These are phyloP conservation scores for Zalaria sp. DNA, from an alignment of 2,329 filamentous ascomycete genomes.

Conservation along the genomic window DNA sequence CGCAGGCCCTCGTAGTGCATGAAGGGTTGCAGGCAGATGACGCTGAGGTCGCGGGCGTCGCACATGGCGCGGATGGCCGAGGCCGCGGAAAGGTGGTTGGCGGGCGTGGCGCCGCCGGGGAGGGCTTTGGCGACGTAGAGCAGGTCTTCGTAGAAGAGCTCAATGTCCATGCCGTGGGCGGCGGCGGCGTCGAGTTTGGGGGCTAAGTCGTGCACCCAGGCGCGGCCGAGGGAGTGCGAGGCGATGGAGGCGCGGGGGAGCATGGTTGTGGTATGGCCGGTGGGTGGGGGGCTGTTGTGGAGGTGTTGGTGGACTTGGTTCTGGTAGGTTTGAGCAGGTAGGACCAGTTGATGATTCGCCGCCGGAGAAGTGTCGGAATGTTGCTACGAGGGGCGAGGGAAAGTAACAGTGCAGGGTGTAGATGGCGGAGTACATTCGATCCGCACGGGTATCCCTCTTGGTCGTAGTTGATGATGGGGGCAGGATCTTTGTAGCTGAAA, in stretches of 20 bases:
- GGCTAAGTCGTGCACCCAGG: conserved; percentile 52
- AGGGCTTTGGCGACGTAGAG: conserved; percentile 41
- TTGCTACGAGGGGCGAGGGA: too few relatives aligned
- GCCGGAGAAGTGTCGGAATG: too few relatives aligned
- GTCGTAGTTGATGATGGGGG: too few relatives aligned
- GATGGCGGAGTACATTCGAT: too few relatives aligned
- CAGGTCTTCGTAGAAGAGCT: conserved; percentile 66
- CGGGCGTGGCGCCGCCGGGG: conserved; percentile 26
- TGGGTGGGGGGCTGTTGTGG: too few relatives aligned
- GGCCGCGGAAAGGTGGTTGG: conserved; percentile 43
- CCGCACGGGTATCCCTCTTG: too few relatives aligned
- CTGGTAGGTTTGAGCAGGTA: too few relatives aligned
- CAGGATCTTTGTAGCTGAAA: too few relatives aligned
- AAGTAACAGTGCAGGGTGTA: too few relatives aligned
- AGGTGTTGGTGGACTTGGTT: too few relatives aligned
- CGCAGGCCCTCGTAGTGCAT: conserved; percentile 62
- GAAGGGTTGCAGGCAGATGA: conserved; percentile 64
- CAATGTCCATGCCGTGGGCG: conserved; percentile 54
- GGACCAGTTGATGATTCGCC: too few relatives aligned
- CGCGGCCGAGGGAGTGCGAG: conserved; percentile 63
- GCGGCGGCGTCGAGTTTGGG: conserved; percentile 56
- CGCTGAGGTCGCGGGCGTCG: conserved; percentile 36
- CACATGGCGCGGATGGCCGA: conserved; percentile 43
- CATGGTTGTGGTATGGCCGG: conserved; percentile 17
- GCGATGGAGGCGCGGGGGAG: conserved; percentile 52